Conservation (phyloP, 768 basidiomycete species). For the Boletus reticulatus region DNA sequence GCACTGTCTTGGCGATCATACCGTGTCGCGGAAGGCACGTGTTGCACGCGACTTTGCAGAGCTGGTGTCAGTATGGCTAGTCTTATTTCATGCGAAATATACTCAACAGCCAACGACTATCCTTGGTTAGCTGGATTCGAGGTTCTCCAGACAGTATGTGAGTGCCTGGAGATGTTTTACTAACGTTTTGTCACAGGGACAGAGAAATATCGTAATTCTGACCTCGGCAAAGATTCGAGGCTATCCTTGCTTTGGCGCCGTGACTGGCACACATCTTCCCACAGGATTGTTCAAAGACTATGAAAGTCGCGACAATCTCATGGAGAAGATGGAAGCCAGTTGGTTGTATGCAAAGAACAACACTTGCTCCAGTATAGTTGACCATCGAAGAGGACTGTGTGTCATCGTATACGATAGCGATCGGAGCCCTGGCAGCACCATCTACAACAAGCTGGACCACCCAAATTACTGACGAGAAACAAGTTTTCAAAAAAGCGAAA, state of each 20-base stretch:
- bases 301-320: conserved; percentile 17
- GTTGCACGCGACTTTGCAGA: background rate
- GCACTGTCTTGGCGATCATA: background rate
- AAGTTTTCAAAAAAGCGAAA: background rate
- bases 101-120: conserved; percentile 2
- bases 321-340: conserved; percentile 19
- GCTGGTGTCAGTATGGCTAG: background rate
- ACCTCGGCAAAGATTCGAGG: background rate
- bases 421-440: background rate
- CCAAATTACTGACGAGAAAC: no score
- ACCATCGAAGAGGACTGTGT: background rate
- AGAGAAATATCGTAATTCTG: background rate
- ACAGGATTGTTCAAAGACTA: conserved; percentile 7
- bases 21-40: background rate
- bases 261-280: background rate
- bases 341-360: conserved; percentile 11
- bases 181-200: background rate
- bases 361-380: background rate
- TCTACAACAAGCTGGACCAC: conserved; percentile 3
- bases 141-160: background rate
- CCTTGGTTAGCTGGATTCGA: background rate
- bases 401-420: conserved; percentile 10
- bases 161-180: background rate
- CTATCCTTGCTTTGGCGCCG: background rate
- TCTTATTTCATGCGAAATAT: no score